phyloP scores from a whole-genome alignment of 345 rosid genomes.

The Melaleuca quinquenervia region DNA sequence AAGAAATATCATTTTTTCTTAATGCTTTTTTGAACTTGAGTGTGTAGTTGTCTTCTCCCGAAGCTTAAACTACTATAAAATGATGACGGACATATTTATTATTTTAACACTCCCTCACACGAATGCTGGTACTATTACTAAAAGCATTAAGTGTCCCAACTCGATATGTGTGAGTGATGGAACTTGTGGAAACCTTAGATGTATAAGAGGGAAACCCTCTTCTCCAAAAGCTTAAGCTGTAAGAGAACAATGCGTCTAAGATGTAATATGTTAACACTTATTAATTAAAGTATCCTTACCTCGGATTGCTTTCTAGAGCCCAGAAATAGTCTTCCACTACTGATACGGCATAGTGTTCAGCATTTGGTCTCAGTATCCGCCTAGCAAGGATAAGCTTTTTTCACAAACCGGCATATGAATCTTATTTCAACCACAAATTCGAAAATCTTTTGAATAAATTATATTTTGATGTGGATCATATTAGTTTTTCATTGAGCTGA shows the following conservation, averaged over 20 bases:
- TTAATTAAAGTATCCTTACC: neutral
- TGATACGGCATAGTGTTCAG: neutral
- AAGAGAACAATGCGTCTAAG: neutral
- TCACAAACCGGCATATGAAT: neutral
- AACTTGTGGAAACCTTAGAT: neutral
- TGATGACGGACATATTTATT: neutral
- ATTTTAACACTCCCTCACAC: neutral
- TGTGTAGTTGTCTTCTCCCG: neutral
- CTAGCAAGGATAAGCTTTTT: neutral
- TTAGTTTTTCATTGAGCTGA: neutral
- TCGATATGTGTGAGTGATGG: neutral
- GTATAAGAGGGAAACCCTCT: neutral
- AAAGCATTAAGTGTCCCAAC: neutral
- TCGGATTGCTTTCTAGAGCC: neutral
- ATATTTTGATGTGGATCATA: neutral
- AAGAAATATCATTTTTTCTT: neutral
- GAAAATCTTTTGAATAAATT: neutral
- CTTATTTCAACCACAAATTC: neutral
- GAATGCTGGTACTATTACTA: neutral
- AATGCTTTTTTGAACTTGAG: neutral
- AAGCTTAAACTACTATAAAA: neutral
- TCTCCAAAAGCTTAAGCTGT: neutral
- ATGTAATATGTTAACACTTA: neutral
- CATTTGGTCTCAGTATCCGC: neutral
- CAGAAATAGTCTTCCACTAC: neutral